Base-by-base conservation (phyloP, 2,329 filamentous ascomycete species). In the Colletotrichum navitas region DNA sequence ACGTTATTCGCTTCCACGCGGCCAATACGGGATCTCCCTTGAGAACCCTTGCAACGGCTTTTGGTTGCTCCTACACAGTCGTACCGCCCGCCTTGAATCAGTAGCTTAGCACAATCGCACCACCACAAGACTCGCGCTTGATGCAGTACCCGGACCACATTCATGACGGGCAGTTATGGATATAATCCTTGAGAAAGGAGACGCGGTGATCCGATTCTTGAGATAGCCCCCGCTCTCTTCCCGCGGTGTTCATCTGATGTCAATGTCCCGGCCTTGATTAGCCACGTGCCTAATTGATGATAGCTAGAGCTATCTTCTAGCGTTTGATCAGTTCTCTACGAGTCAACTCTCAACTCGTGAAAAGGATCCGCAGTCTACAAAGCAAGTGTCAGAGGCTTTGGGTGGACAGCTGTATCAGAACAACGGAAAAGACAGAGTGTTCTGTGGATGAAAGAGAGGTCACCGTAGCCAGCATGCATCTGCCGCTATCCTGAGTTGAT, bases 1-100 rank as follows among this genome's bases (percentile, higher is more conserved):
- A 26, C 36, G 34, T 21, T 45, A 29, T 52, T 26, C n/a, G 52
- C 43, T 55, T 54, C 65, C 36, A 60, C 54, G 21, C 7, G 18
- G n/a, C 55, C 16, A 29, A 29, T 21, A 54, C 66, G 62, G 62
- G 45, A 69, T 65, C 66, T 43, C 47, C 26, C 54, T 41, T 54
- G 29, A 29, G 10, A 34, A 39, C 49, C 34, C 26, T 45, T 8
- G 21, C 45, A 6, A 24, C 21, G 18, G 45, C 39, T 8, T 29
- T 39, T 56, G 34, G 29, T 39, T 39, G 11, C 36, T 39, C 36
- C 36, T 39, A 10, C 1, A 10, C 34, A 7, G 11, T 39, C 36
- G 2, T 12, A 12, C 36, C 36, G 2, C 10, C 21, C 5, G 14
- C 21, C 14, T 26, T 24, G 5, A 26, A 12, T 34, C 29, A n/a